Evolutionary conservation across 257 asterid species (phyloP), one percentile per base, ranked within the genome.

Genomic region (Cordia subcordata): DNA sequence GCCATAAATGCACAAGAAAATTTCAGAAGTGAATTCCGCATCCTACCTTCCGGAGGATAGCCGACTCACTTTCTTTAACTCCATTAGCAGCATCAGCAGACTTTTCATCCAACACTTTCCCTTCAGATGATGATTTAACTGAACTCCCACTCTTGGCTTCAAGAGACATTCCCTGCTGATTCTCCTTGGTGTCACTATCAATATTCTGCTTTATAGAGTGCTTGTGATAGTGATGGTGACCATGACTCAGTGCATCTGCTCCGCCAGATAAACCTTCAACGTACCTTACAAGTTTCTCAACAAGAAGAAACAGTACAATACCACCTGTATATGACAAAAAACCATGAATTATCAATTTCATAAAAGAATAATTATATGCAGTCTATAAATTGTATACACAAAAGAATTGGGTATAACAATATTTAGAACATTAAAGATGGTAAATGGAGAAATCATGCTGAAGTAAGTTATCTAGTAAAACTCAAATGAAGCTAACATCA

Each of bases 251-350:
- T 51, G 69, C 63, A 77, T 67, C 66, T 62, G 52, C 75, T 60
- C 87, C 94, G 53, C 87, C 86, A 68, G 96, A 86, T 58, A 68
- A 79, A 12, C 76, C 94, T 60, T 92, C 97, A 44, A 92, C 94
- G 40, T 81, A 92, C 78, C 99, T 92, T 80, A 92, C 99, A 42
- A 84, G 58, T 80, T 86, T 92, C 86, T 92, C 99, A 39, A 92
- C 95, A 63, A 88, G 79, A 65, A 92, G 96, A 72, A 92, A 92
- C 66, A 82, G 78, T 33, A 88, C 81, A 17, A 92, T 84, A 64
- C 99, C 99, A 75, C 87, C 99, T 92, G 97, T 18, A 72, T 55
- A 64, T 61, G 46, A 69, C n/a, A 15, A 57, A 10, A 56, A 54
- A n/a, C 11, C 11, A 15, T 15, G 76, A 72, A 61, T 57, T 60